Evolutionary conservation across 2,329 filamentous ascomycete genomes (phyloP), one percentile per base, ranked within the genome.

Genomic region (Paecilomyces sp.): DNA sequence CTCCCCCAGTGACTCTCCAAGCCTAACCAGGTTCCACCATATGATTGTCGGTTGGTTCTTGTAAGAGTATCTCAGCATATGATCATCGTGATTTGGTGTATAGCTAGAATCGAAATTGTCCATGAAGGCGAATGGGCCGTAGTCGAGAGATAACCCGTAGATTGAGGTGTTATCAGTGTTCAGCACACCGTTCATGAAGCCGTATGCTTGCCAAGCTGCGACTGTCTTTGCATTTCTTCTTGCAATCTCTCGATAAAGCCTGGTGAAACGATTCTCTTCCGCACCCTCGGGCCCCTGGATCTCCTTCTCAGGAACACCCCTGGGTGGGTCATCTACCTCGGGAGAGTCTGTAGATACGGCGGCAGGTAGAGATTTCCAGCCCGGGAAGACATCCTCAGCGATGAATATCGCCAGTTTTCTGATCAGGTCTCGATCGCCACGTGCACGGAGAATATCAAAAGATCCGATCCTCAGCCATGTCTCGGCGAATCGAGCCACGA

Each of bases 91-190:
- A 71, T 99, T 99, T 0, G 94, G 94, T 0, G 94, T 99, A 74
- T 97, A 99, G 15, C 83, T 80, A 0, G 93, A 93, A 69, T 99
- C 93, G 69, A 97, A 99, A 70, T 92, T 92, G 73, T 99, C 94
- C 80, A 99, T 88, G 74, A 99, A 99, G 4, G 94, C 94, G 68
- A 99, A 99, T 0, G 94, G 94, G 0, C 94, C 94, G 71, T 92
- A 99, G 75, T 99, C 94, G 63, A 99, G 88, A 5, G 89, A 93
- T 0, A 99, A 78, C 0, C 94, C 94, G 58, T 87, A 87, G 56
- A 99, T 83, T 0, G 92, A 96, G 0, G 94, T 99, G 73, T 99
- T 99, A 72, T 99, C 94, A 0, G 94, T 97, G 76, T 99, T 99
- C 60, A 99, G 80, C 3, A 99, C 94, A 54, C 94, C 94, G 69